Conservation (phyloP, 2,329 filamentous ascomycete genomes). For the Trichoderma sp. region DNA sequence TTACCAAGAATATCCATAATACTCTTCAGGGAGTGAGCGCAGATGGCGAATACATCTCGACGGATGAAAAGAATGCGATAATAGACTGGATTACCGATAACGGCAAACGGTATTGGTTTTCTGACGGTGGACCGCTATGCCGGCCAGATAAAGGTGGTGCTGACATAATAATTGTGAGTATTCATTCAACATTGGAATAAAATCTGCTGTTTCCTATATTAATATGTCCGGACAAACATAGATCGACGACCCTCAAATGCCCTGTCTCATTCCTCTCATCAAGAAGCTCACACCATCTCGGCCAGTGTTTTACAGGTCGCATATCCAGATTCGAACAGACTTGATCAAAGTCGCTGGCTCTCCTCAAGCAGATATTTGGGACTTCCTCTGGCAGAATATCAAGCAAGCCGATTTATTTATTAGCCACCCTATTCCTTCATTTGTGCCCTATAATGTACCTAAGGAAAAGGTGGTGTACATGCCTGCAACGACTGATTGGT, state of each 20-base stretch:
- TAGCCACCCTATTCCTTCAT: slow-evolving; percentile 73
- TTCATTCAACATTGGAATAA: too few species aligned
- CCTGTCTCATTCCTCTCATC: slow-evolving; percentile 69
- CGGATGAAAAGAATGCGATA: slow-evolving; percentile 60
- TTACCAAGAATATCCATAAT: slow-evolving; percentile 86
- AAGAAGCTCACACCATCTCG: slow-evolving; percentile 68
- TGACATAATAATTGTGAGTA: slow-evolving; percentile 63
- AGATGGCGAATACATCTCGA: slow-evolving; percentile 60
- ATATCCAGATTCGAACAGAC: slow-evolving; percentile 79
- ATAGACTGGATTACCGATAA: slow-evolving; percentile 71
- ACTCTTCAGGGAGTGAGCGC: slow-evolving; percentile 76
- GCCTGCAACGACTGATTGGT: slow-evolving; percentile 76
- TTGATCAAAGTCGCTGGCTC: slow-evolving; percentile 60
- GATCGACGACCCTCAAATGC: slow-evolving; percentile 85
- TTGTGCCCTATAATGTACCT: slow-evolving; percentile 68
- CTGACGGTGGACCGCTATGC: slow-evolving; percentile 62
- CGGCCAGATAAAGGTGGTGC: slow-evolving; percentile 66
- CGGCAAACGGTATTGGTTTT: slow-evolving; percentile 71
- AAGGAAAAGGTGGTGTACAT: slow-evolving; percentile 67
- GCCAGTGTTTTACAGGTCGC: slow-evolving; percentile 75
- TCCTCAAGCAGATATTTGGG: slow-evolving; percentile 71
- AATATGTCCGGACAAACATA: slow-evolving; percentile 28
- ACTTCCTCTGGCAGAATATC: slow-evolving; percentile 70
- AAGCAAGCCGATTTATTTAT: slow-evolving; percentile 73
- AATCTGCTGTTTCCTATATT: too few species aligned